Evolutionary conservation across 768 basidiomycete species (phyloP).

Genomic region (Podaxis mareebaensis): DNA sequence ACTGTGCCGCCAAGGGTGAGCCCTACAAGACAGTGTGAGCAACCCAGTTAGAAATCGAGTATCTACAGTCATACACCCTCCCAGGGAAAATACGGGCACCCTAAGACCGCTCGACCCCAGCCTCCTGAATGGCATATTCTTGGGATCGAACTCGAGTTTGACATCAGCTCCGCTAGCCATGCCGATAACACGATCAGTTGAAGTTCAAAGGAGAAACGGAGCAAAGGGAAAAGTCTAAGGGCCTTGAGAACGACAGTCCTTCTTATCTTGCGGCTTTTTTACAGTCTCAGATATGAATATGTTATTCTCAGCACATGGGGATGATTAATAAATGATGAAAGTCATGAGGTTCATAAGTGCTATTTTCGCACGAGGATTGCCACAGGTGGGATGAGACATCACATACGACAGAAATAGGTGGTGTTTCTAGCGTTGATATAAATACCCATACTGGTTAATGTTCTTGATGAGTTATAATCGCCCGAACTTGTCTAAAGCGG

Average conservation of each 20-base stretch:
- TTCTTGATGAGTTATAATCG: neutral
- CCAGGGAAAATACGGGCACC: slow-evolving; percentile 68
- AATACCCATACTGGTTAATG: neutral
- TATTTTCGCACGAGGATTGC: neutral
- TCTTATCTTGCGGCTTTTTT: neutral
- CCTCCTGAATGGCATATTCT: slow-evolving; percentile 58
- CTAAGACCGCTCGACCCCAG: slow-evolving; percentile 62
- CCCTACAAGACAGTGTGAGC: slow-evolving; percentile 29
- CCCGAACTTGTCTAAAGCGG: neutral
- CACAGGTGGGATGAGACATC: neutral
- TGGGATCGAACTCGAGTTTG: slow-evolving; percentile 42
- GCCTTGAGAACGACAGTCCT: neutral
- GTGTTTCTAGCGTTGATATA: neutral
- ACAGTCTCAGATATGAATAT: neutral
- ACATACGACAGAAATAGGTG: neutral
- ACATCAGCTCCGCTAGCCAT: slow-evolving; percentile 14
- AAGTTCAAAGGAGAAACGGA: neutral
- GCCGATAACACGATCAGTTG: neutral
- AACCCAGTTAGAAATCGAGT: neutral
- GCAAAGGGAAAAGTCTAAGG: neutral
- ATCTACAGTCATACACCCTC: slow-evolving; percentile 49
- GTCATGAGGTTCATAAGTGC: neutral
- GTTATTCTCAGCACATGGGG: neutral
- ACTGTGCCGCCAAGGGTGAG: slow-evolving; percentile 65
- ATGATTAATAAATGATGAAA: neutral